Evolutionary conservation across 1,284 basidiomycete species (phyloP).

Genomic region (Tetrapyrgos nigripes): DNA sequence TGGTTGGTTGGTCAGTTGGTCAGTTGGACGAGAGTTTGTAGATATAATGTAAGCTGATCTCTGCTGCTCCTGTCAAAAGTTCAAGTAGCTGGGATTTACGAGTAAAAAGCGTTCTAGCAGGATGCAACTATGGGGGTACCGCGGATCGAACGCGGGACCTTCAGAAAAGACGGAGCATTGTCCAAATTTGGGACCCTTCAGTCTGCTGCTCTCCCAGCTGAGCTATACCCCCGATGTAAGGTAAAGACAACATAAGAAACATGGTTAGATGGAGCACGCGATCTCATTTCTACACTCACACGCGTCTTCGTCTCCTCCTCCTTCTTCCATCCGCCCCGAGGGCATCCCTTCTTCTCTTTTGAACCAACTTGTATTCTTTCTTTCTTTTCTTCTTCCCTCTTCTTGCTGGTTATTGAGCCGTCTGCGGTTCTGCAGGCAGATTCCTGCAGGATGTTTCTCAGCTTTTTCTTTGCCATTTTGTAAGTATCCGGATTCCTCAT

Average conservation of each 20-base stretch:
- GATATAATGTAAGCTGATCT: too few species aligned
- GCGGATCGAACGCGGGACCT: constrained; percentile 50
- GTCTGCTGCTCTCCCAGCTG: constrained; percentile 61
- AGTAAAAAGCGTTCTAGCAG: too few species aligned
- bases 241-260: neutral
- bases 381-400: neutral
- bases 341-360: neutral
- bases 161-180: too few species aligned
- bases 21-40: too few species aligned
- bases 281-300: neutral
- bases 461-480: neutral
- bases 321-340: neutral
- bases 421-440: neutral
- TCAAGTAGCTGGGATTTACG: too few species aligned
- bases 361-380: neutral
- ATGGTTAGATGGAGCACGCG: neutral
- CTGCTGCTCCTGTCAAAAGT: too few species aligned
- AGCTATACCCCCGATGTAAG: constrained; percentile 52
- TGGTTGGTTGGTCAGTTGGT: too few species aligned
- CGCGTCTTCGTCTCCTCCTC: neutral
- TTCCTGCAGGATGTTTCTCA: neutral
- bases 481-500: neutral
- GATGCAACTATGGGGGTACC: constrained; percentile 25
- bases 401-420: neutral
- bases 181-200: too few species aligned